Conservation (phyloP, 106 monocot genomes). For the Vanilla planifolia region DNA sequence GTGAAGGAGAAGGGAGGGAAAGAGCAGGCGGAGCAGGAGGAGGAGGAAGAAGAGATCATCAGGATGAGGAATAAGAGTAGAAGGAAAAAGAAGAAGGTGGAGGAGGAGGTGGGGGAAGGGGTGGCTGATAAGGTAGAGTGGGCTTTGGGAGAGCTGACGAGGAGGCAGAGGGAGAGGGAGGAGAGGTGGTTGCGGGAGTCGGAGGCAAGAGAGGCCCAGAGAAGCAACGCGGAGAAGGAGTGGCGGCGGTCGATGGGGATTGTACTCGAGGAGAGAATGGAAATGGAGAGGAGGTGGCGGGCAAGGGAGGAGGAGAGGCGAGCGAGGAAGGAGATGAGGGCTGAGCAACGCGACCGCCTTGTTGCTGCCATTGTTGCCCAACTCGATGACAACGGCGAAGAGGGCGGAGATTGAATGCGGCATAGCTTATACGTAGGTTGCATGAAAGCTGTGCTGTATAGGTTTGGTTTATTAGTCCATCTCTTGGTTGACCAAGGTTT, state of each 20-base stretch:
- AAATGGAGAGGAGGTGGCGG: slow-evolving; percentile 52
- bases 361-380: slow-evolving; percentile 39
- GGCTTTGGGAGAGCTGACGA: slow-evolving; percentile 47
- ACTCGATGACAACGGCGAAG: slow-evolving; percentile 16
- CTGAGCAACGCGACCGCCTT: slow-evolving; percentile 50
- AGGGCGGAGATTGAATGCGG: no score
- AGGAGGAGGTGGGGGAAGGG: not conserved
- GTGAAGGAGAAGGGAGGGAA: slow-evolving; percentile 11
- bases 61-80: not conserved
- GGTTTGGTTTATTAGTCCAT: no score
- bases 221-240: slow-evolving; percentile 41
- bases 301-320: slow-evolving; percentile 65
- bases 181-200: slow-evolving; percentile 34
- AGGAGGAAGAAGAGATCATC: slow-evolving; percentile 4
- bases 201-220: slow-evolving; percentile 66
- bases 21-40: slow-evolving; percentile 29
- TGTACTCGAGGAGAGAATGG: slow-evolving; percentile 37
- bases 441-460: no score
- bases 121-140: slow-evolving; percentile 22
- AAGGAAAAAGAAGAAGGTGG: slow-evolving; percentile 13
- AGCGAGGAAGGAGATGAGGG: slow-evolving; percentile 43
- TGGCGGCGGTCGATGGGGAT: slow-evolving; percentile 51
- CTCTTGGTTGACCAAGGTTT: no score
- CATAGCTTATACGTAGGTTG: no score
- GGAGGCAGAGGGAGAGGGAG: slow-evolving; percentile 58